Base-by-base conservation (phyloP, 2,329 filamentous ascomycete species). In the Exophiala calicioides region DNA sequence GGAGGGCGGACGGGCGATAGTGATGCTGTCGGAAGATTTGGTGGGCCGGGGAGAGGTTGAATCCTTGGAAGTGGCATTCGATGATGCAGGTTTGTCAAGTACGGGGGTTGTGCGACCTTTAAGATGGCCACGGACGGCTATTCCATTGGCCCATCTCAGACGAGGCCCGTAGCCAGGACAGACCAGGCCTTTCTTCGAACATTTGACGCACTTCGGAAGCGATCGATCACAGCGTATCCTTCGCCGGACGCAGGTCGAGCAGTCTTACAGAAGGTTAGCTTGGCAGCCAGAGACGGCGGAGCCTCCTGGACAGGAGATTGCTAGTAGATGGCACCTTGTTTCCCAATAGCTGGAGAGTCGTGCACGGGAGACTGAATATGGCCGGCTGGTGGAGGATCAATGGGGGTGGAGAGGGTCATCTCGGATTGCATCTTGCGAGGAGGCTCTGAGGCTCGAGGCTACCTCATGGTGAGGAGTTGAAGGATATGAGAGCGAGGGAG, bases 151-250 rank as follows among this genome's bases (percentile, higher is more conserved):
- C 60, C 60, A 62, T 47, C 53, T 56, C 29, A 60, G 44, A 26
- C 51, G 44, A 10, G 57, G 37, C 3, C 60, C 58, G 40, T 62
- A 62, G 1, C 60, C 60, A 2, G 60, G 60, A 36, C 60, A 62
- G 15, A 48, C 33, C n/a, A 58, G 47, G 24, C 47, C 52, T 7
- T 60, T 60, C n/a, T 58, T 58, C 6, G 42, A 43, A 37, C 60
- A 62, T 49, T 62, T 62, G 12, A 47, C 29, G 41, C 60, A 62
- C 16, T 24, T 37, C 7, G 60, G 60, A 4, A 58, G 44, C 2
- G 50, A 53, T 38, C 60, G 43, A 45, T 62, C 60, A 41, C 60
- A 62, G 6, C 53, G 47, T 27, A 62, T 62, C 13, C 60, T 54
- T 20, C 60, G 57, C 21, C 42, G 44, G 34, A 55, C 53, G 35